Conservation (phyloP, 768 basidiomycete genomes). For the Strobilomyces confusus region DNA sequence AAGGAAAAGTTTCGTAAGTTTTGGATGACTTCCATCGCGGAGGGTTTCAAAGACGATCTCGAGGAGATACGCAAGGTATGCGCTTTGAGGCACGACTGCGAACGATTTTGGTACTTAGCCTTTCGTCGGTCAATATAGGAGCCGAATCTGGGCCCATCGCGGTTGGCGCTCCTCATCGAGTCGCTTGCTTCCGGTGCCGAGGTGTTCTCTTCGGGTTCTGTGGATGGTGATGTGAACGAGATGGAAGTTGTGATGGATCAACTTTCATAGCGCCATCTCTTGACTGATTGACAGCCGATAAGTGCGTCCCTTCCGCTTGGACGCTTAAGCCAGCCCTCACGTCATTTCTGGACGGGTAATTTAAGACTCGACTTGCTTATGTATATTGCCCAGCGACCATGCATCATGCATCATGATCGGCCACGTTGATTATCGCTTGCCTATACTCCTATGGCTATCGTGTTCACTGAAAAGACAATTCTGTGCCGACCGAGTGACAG, state of each 20-base stretch:
- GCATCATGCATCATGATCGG: no score
- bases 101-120: neutral
- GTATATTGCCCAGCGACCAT: neutral
- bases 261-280: slow-evolving; percentile 5
- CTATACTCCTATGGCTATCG: no score
- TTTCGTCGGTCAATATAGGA: slow-evolving; percentile 37
- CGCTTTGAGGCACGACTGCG: neutral
- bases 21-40: slow-evolving; percentile 82
- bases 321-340: neutral
- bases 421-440: no score
- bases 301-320: neutral
- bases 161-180: slow-evolving; percentile 73
- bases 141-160: slow-evolving; percentile 63
- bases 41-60: slow-evolving; percentile 81
- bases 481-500: no score
- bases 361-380: neutral
- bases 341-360: no score
- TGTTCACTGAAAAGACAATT: no score
- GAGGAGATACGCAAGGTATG: slow-evolving; percentile 77
- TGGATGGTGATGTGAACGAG: slow-evolving; percentile 47
- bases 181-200: slow-evolving; percentile 78
- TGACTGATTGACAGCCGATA: neutral
- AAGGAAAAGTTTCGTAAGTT: slow-evolving; percentile 74
- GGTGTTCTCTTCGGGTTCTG: slow-evolving; percentile 51
- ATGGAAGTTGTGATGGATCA: slow-evolving; percentile 68